These are phyloP conservation scores for Castanopsis chinensis DNA, from an alignment of 306 rosid species.

Conservation along the genomic window DNA sequence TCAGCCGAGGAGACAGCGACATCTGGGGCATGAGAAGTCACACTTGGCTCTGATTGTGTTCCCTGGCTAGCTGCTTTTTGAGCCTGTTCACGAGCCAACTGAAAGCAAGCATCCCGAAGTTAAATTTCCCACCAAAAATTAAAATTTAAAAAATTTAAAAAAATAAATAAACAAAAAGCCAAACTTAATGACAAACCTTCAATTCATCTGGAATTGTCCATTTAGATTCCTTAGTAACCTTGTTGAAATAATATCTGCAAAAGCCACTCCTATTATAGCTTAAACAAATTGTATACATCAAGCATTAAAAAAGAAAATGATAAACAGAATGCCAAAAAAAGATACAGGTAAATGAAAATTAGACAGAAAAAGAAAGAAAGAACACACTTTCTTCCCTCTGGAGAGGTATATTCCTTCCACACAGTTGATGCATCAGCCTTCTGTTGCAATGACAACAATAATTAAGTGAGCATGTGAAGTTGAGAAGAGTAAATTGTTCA, in stretches of 20 bases:
- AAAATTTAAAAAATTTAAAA: too few species aligned
- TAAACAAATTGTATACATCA: background rate
- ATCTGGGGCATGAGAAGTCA: conserved; percentile 38
- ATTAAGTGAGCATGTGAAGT: conserved; percentile 26
- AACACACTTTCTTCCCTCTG: conserved; percentile 92
- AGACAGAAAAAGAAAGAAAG: background rate
- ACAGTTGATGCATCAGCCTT: conserved; percentile 99
- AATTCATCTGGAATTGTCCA: conserved; percentile 99
- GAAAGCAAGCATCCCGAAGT: conserved; percentile 33
- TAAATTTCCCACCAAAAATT: background rate
- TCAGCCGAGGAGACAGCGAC: conserved; percentile 38
- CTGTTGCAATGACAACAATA: conserved; percentile 66
- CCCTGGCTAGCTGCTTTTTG: conserved; percentile 62
- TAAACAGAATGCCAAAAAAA: background rate
- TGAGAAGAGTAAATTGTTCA: conserved; percentile 20
- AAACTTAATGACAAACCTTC: conserved; percentile 55
- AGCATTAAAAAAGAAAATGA: background rate
- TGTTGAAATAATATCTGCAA: conserved; percentile 90
- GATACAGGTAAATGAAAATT: conserved; percentile 9
- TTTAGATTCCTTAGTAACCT: conserved; percentile 87
- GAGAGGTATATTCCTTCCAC: conserved; percentile 94
- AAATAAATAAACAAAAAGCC: background rate
- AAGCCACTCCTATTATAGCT: conserved; percentile 22
- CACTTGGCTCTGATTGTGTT: conserved; percentile 47
- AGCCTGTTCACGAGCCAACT: conserved; percentile 97